Base-by-base conservation (phyloP, 305 asterid genomes). In the Solanum hybrid region DNA sequence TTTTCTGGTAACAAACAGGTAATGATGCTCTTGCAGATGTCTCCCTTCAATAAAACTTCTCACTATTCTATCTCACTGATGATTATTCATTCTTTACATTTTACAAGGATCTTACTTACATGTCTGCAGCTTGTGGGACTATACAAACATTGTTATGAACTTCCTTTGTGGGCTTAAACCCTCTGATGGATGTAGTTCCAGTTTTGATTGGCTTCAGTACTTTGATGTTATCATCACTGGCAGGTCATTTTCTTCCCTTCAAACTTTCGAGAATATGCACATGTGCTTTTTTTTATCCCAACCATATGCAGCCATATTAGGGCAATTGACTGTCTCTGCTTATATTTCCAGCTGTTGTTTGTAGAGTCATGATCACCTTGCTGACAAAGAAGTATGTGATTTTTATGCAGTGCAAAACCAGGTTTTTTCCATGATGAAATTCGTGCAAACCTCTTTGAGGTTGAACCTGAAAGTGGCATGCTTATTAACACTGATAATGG, bases 1-100 rank as follows among this genome's bases (percentile, higher is more conserved):
- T 67, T 98, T 98, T 94, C 94, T 98, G 93, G 99, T 97, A 91
- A 98, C 99, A 84, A 98, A 98, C 96, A 98, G 99, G 99, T 98
- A 91, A 89, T 76, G 87, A 36, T 29, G 78, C 78, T 88, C 86
- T n/a, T 22, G 18, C 86, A 24, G 86, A 40, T 13, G 35, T 39
- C 36, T 39, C 12, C 24, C 22, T 78, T 33, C 39, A 22, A 40
- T 31, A 89, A 77, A 86, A 87, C 87, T 67, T 89, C 86, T 89
- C 84, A 42, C 82, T 67, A 87, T 86, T 83, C 71, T 87, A 81
- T 46, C 89, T 79, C 79, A n/a, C 75, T 86, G 71, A 82, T 61
- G 71, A 76, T 28, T 67, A 24, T 33, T 46, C 61, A 88, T 88
- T 87, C 80, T 89, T 91, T 69, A 87, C 64, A 29, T 31, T 84